phyloP scores from a whole-genome alignment of 2,329 filamentous ascomycete genomes.

The Diaporthe vaccinii region DNA sequence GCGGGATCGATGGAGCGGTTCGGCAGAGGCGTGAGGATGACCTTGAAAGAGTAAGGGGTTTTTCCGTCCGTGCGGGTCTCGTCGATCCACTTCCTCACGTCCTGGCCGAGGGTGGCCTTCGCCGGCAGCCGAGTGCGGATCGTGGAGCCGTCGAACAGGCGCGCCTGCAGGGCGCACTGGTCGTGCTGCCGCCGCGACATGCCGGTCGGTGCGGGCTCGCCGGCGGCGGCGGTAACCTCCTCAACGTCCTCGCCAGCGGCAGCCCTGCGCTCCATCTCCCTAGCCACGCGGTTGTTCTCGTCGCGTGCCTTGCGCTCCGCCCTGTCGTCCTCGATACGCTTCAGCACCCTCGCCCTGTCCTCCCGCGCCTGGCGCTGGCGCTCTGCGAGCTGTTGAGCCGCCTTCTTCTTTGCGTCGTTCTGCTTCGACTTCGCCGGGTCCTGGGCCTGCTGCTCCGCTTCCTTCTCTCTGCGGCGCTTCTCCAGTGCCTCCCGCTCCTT shows the following conservation, averaged over 20 bases:
- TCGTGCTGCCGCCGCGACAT: conserved; percentile 47
- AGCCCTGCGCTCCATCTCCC: conserved; percentile 42
- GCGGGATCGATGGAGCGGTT: conserved; percentile 80
- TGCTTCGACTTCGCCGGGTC: conserved; percentile 41
- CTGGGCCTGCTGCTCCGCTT: conserved; percentile 51
- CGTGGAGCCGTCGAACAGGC: conserved; percentile 86
- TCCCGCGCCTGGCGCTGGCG: conserved; percentile 75
- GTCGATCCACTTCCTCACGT: conserved; percentile 85
- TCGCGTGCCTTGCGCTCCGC: conserved; percentile 72
- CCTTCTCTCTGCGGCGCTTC: conserved; percentile 52
- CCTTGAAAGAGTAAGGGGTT: conserved; percentile 84
- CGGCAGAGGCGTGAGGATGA: conserved; percentile 83
- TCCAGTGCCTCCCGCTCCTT: conserved; percentile 61
- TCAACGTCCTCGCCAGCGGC: conserved; percentile 49
- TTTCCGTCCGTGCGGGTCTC: conserved; percentile 67
- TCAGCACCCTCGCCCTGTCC: conserved; percentile 79
- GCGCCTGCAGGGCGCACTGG: conserved; percentile 78
- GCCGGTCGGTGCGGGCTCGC: conserved; percentile 48
- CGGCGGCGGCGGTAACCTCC: conserved; percentile 48
- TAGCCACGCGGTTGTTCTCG: conserved; percentile 62
- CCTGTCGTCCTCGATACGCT: conserved; percentile 83
- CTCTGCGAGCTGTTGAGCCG: conserved; percentile 70
- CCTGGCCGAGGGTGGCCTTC: conserved; percentile 69
- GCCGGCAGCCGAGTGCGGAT: conserved; percentile 80
- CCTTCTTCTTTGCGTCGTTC: conserved; percentile 61